Evolutionary conservation across 106 monocot genomes (phyloP), one percentile per base, ranked within the genome.

Genomic region (Narthecium ossifragum): DNA sequence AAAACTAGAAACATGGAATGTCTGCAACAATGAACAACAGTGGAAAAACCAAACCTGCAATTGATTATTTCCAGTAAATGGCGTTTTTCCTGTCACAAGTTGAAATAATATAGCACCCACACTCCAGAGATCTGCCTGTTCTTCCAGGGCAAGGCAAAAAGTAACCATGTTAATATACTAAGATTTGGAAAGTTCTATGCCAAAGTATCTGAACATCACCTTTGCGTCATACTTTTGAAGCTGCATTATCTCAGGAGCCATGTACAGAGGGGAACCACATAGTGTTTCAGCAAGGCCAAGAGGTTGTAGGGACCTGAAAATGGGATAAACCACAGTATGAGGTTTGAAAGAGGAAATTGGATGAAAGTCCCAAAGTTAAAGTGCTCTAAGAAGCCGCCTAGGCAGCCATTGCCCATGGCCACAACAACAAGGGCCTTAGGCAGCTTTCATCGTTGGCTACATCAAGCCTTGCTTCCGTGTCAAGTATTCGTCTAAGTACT

Each of bases 201-300:
- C 25, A 26, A 34, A 7, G 49, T 25, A 25, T 36, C 24, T 55
- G 30, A 17, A 8, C 47, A 5, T 76, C 68, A 98, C 96, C 96
- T 98, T 98, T 18, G 96, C 86, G 74, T 98, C 84, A 70, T 98
- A 98, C 60, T 87, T 98, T 66, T 98, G 83, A 65, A 77, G 58
- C 60, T 87, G 75, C 96, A 98, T 90, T 64, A 98, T 90, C 74
- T 98, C 96, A 40, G 96, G 96, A 54, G 96, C 96, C 96, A 98
- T 98, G 71, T 98, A 98, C 36, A 98, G 78, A 36, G 96, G 96
- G 31, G 96, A 98, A 60, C 96, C 96, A 55, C 96, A 98, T 8
- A 98, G 63, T 37, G 96, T 98, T 76, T 98, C 96, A 61, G 96
- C 96, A 36, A 98, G 43, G 15, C 73, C 75, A 60, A 60, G 68